phyloP scores from a whole-genome alignment of 2,329 filamentous ascomycete species.

The Talaromyces albobiverticillius region DNA sequence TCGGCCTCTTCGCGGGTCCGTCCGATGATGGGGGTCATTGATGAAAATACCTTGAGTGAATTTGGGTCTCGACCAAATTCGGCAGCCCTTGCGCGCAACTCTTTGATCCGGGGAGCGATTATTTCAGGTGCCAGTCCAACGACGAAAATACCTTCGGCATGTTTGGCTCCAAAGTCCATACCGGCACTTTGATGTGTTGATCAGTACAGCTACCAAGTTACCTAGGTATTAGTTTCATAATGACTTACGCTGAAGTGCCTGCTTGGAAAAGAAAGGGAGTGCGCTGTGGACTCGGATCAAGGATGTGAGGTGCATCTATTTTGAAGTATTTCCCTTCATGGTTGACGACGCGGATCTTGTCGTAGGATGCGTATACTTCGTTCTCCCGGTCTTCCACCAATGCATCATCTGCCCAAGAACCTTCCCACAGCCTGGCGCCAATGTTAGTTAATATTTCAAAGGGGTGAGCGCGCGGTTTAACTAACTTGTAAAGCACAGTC shows the following conservation, averaged over 20 bases:
- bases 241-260: conserved; percentile 54
- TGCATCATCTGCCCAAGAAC: conserved; percentile 65
- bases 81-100: conserved; percentile 58
- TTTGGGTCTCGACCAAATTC: conserved; percentile 56
- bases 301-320: conserved; percentile 64
- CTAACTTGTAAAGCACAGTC: conserved; percentile 60
- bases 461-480: not conserved
- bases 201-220: no score
- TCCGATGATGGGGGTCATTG: conserved; percentile 64
- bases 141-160: conserved; percentile 70
- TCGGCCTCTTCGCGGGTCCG: conserved; percentile 64
- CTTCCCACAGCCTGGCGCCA: conserved; percentile 53
- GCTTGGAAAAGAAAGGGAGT: conserved; percentile 69
- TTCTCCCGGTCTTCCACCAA: conserved; percentile 54
- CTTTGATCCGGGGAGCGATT: conserved; percentile 60
- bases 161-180: conserved; percentile 64
- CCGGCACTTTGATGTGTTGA: conserved; percentile 42
- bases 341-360: conserved; percentile 55
- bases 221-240: no score
- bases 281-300: conserved; percentile 64
- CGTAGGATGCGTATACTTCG: conserved; percentile 52
- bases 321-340: conserved; percentile 63
- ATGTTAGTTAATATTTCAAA: not conserved
- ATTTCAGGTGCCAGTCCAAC: conserved; percentile 62
- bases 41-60: conserved; percentile 65